Evolutionary conservation across 768 basidiomycete genomes (phyloP), one percentile per base, ranked within the genome.

Genomic region (Boletales sp.): DNA sequence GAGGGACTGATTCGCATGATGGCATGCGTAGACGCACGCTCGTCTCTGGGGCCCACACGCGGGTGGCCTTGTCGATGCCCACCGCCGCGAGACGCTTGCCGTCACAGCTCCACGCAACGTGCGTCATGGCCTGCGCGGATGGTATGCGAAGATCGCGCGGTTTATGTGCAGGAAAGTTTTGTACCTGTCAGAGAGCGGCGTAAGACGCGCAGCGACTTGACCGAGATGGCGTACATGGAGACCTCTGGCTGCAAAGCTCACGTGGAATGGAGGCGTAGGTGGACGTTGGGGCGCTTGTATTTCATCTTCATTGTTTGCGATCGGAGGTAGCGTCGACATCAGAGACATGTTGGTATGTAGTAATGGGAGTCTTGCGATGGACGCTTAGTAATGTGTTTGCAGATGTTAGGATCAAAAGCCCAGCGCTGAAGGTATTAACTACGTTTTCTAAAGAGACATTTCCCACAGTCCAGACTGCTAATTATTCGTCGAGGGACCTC

Each of bases 101-200:
- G 60, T 91, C 89, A 59, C 87, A 90, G 58, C 75, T 90, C 88
- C 88, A 92, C 0, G 87, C 85, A 45, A 90, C 82, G 61, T 88
- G 86, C 40, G 75, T 86, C 74, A 90, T 86, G 1, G 68, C 66
- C 57, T 86, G 83, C 15, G 79, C 66, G 42, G 79, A 83, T 5
- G 82, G 71, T 48, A 87, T 79, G 19, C 83, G 79, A 49, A 84
- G 77, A 63, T 90, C 86, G 62, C 87, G 78, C 7, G 87, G 87
- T 60, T 85, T 84, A 64, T 88, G 87, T 3, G 87, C 84, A 51
- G 87, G 84, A 66, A 90, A 90, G 17, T 77, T 86, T 30, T 88
- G 87, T 45, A 83, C 79, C 87, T 89, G 72, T 43, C 55, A 47
- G 34, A 41, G 40, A 53, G 18, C 29, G 36, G 38, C 29, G 45